A percentile compares a stretch with the other conserved stretches of the same genome.
phyloP scores from a whole-genome alignment of 495 filamentous ascomycete genomes.

The Daldinia bambusicola region DNA sequence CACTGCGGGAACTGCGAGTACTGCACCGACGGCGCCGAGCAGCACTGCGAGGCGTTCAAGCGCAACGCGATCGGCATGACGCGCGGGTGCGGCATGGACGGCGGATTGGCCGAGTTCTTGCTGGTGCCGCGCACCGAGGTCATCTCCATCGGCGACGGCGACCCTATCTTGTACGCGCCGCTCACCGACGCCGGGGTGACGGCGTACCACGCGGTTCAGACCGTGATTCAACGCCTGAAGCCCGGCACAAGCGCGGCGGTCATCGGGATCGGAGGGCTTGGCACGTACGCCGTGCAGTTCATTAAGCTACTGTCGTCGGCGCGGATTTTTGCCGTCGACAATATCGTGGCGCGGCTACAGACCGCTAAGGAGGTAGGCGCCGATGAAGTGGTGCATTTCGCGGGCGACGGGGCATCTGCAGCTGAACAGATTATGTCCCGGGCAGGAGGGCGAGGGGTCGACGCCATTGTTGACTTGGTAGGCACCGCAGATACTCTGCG shows the following conservation, averaged over 20 bases:
- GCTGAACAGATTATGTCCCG: not conserved
- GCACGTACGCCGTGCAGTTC: constrained; percentile 27
- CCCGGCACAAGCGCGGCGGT: constrained; percentile 24
- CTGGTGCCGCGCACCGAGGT: constrained; percentile 21
- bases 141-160: constrained; percentile 40
- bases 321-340: constrained; percentile 24
- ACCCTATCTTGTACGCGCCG: constrained; percentile 47
- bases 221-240: constrained; percentile 20
- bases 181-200: constrained; percentile 55
- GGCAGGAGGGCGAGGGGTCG: not conserved
- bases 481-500: constrained; percentile 6
- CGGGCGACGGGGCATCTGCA: not conserved
- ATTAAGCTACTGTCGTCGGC: constrained; percentile 25
- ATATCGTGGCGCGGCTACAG: constrained; percentile 2
- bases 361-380: constrained; percentile 17
- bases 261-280: constrained; percentile 26
- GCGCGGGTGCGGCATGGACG: constrained; percentile 28
- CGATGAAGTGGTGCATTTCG: constrained; percentile 72
- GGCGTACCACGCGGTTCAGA: constrained; percentile 56
- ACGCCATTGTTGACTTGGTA: not conserved
- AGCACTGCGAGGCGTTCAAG: constrained; percentile 34
- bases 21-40: constrained; percentile 33
- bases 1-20: constrained; percentile 53
- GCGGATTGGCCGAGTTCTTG: constrained; percentile 23
- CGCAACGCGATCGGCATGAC: constrained; percentile 28